Percentiles rank a stretch among this genome's conserved stretches.
Evolutionary conservation across 192 early-diverging fungal species (phyloP).

Genomic region (Dimargaris verticillata): DNA sequence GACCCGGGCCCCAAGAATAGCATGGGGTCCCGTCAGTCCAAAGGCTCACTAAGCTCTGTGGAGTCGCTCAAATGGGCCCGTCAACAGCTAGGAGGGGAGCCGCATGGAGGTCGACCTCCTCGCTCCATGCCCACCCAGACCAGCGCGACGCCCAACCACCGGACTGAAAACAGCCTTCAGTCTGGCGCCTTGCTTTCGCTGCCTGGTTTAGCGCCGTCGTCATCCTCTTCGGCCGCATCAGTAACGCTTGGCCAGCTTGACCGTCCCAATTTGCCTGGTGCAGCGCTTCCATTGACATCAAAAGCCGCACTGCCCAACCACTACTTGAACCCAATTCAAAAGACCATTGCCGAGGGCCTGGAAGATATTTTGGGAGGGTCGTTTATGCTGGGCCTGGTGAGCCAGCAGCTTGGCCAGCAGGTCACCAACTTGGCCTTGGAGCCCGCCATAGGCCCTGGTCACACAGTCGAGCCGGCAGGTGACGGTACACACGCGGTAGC

Average conservation of each 20-base stretch:
- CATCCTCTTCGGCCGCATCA: conserved; percentile 2
- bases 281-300: neutral
- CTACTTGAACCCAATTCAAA: conserved; percentile 48
- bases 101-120: neutral
- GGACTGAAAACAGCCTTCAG: neutral
- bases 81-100: neutral
- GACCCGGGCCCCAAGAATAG: neutral
- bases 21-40: neutral
- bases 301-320: conserved; percentile 18
- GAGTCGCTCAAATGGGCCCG: neutral
- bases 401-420: conserved; percentile 46
- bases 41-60: neutral
- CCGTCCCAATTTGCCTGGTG: neutral
- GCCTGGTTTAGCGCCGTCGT: neutral
- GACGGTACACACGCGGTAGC: conserved; percentile 23
- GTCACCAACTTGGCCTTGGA: conserved; percentile 17
- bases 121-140: neutral
- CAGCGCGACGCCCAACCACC: neutral
- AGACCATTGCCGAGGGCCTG: conserved; percentile 55
- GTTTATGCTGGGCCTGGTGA: conserved; percentile 53
- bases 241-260: neutral
- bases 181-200: too few relatives aligned
- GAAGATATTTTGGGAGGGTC: conserved; percentile 50
- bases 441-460: conserved; percentile 3
- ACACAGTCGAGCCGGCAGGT: conserved; percentile 4